Percentiles rank a stretch among this genome's conserved stretches.
These are phyloP conservation scores for Globisporangium alternatum DNA, from an alignment of 352 stramenopile species.

Conservation along the genomic window DNA sequence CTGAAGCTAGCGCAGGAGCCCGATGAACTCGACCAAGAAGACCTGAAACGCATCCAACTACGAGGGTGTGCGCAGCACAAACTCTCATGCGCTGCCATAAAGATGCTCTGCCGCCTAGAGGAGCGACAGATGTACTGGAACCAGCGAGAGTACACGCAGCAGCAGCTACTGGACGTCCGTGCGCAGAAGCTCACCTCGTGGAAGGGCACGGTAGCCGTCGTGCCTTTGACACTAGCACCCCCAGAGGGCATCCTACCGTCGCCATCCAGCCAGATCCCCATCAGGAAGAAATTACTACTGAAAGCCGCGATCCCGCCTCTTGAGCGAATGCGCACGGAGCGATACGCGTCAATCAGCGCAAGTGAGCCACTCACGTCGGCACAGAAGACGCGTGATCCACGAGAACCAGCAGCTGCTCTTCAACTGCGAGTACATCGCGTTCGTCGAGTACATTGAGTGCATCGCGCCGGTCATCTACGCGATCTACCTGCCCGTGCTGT, in stretches of 20 bases:
- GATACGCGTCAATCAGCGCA: constrained; percentile 11
- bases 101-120: background rate
- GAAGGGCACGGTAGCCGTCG: background rate
- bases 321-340: background rate
- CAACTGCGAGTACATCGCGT: constrained; percentile 34
- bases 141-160: background rate
- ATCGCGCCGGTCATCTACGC: constrained; percentile 32
- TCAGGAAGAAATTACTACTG: background rate
- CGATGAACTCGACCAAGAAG: background rate
- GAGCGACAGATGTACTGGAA: background rate
- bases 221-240: background rate
- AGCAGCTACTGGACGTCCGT: background rate
- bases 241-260: background rate
- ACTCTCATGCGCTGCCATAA: background rate
- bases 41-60: background rate
- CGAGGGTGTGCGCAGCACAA: background rate
- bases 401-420: constrained; percentile 38
- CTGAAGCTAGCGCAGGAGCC: background rate
- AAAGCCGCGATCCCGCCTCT: background rate
- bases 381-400: constrained; percentile 29
- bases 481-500: constrained; percentile 16
- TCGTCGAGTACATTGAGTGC: constrained; percentile 31
- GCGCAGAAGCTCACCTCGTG: background rate
- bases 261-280: too few species aligned
- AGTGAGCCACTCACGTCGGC: constrained; percentile 13